Evolutionary conservation across 1,284 basidiomycete genomes (phyloP).

Genomic region (Puccinia hordei): DNA sequence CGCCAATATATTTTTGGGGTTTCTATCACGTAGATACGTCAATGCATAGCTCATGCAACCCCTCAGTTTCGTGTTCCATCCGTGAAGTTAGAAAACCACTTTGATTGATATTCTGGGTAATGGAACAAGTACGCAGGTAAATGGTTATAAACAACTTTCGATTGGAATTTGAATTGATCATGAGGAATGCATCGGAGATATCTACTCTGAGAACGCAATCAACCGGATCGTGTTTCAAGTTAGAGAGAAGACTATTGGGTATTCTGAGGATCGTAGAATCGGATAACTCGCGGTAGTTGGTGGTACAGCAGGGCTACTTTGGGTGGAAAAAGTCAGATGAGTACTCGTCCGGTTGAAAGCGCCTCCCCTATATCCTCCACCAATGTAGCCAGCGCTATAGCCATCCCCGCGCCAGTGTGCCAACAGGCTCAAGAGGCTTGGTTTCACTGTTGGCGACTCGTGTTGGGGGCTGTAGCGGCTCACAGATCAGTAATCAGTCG

Average conservation of each 20-base stretch:
- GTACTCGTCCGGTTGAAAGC: not conserved
- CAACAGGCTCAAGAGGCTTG: not conserved
- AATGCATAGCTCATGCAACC: too few species aligned
- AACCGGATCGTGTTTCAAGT: not conserved
- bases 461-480: not conserved
- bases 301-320: not conserved
- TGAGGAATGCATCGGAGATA: too few species aligned
- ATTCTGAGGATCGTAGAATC: not conserved
- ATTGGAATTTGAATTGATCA: too few species aligned
- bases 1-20: too few species aligned
- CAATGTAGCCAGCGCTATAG: not conserved
- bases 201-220: not conserved
- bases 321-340: not conserved
- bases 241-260: not conserved
- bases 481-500: not conserved
- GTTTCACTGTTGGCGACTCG: not conserved
- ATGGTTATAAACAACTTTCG: too few species aligned
- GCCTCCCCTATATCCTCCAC: conserved; percentile 1
- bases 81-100: too few species aligned
- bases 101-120: too few species aligned
- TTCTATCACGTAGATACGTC: too few species aligned
- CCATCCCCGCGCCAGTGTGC: not conserved
- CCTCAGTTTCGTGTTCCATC: too few species aligned
- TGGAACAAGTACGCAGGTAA: too few species aligned
- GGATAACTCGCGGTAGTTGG: not conserved